Base-by-base conservation (phyloP, 345 rosid genomes). In the Cardamine resedifolia region DNA sequence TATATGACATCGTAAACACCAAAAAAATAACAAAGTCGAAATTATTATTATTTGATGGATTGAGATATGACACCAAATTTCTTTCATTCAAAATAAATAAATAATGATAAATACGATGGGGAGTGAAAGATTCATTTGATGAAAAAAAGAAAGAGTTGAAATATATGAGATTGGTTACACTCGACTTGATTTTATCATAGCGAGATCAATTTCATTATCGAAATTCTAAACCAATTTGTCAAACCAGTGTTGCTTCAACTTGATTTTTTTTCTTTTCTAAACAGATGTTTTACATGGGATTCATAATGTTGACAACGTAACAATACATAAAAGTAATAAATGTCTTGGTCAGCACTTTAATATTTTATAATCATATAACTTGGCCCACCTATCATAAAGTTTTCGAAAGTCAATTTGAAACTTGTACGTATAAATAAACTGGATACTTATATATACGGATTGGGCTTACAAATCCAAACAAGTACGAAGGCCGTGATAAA, bases 1-100 rank as follows among this genome's bases (percentile, higher is more conserved):
- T 24, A 34, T 3, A 9, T 34, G 12, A 34, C 38, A 34, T 34
- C 12, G 38, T 9, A 34, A 7, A 4, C 5, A 58, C 15, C 31
- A 10, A 20, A 15, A 0, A 18, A 19, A 19, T 7, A 3, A 34
- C 10, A 1, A 43, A 1, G 6, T 21, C 5, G 2, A 64, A n/a
- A 56, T 7, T 52, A 3, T 33, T 66, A 19, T 48, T 2, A 38
- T 66, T 19, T 4, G 47, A 66, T 59, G 33, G 72, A 74, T 49
- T 66, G 67, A 47, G 72, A 66, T 19, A 57, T 48, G 66, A 27
- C 72, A 73, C 77, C 77, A 57, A 66, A 9, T 58, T 34, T 15
- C 2, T 19, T 27, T 10, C 10, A 53, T 41, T 39, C 2, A 38
- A 52, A 21, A 20, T 44, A 62, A 3, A 9, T 7, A 36, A 31